phyloP scores from a whole-genome alignment of 257 asterid genomes.

The Lithospermum erythrorhizon region DNA sequence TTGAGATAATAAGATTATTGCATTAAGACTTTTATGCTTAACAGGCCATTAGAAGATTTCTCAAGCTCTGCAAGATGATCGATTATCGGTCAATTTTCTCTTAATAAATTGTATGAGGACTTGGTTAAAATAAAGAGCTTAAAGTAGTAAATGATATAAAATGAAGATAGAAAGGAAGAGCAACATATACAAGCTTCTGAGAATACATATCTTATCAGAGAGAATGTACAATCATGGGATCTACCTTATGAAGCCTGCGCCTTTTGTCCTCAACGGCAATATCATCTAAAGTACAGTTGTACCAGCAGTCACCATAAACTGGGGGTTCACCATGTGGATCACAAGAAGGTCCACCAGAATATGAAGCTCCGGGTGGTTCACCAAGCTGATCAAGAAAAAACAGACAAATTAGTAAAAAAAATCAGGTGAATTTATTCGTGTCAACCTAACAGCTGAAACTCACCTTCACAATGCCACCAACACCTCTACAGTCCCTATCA shows the following conservation, averaged over 20 bases:
- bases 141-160: neutral
- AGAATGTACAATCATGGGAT: neutral
- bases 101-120: too few species aligned
- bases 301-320: constrained; percentile 93
- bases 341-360: constrained; percentile 78
- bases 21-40: too few species aligned
- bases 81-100: neutral
- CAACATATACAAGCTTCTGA: neutral
- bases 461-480: constrained; percentile 85
- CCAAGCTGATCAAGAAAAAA: constrained; percentile 63
- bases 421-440: neutral
- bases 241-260: constrained; percentile 88
- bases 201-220: neutral
- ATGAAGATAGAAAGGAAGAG: neutral
- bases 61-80: neutral
- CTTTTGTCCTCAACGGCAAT: constrained; percentile 91
- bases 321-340: constrained; percentile 96
- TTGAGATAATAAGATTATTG: too few species aligned
- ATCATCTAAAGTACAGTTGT: constrained; percentile 86
- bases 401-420: neutral
- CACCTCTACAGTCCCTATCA: constrained; percentile 77
- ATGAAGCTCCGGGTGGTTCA: constrained; percentile 82
- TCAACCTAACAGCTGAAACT: constrained; percentile 16
- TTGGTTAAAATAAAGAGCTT: neutral
- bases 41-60: neutral